Evolutionary conservation across 2,329 filamentous ascomycete species (phyloP).

Genomic region (Xylariaceae sp.): DNA sequence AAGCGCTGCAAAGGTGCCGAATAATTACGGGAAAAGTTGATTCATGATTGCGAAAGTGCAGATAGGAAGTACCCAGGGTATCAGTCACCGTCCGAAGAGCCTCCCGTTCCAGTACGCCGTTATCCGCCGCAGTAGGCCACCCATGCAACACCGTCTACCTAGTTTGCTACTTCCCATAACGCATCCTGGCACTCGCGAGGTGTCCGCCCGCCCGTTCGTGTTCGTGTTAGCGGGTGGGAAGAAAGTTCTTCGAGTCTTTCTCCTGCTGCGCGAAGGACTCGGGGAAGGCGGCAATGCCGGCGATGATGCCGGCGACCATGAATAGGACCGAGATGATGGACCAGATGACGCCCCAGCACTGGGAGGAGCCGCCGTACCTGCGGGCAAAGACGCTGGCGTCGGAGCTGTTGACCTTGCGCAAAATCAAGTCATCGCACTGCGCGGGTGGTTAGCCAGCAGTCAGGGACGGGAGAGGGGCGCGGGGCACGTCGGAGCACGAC

Average conservation of each 20-base stretch:
- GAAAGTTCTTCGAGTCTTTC: conserved; percentile 60
- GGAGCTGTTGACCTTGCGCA: conserved; percentile 72
- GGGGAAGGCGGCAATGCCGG: conserved; percentile 68
- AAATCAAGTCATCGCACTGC: conserved; percentile 68
- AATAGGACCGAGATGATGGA: conserved; percentile 62
- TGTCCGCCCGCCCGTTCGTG: too few relatives aligned
- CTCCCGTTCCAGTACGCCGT: too few relatives aligned
- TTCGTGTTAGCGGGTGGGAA: conserved; percentile 28
- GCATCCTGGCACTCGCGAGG: too few relatives aligned
- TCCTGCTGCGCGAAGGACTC: conserved; percentile 62
- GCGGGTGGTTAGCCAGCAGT: neutral
- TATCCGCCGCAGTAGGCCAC: too few relatives aligned
- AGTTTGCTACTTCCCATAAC: too few relatives aligned
- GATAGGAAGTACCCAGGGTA: too few relatives aligned
- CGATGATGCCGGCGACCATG: conserved; percentile 68
- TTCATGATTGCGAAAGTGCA: too few relatives aligned
- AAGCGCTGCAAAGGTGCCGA: too few relatives aligned
- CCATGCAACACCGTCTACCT: too few relatives aligned
- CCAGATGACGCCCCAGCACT: conserved; percentile 78
- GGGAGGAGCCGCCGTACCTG: conserved; percentile 69
- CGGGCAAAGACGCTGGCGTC: conserved; percentile 74
- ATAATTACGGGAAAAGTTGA: too few relatives aligned
- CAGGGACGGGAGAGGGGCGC: neutral
- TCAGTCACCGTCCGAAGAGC: too few relatives aligned
- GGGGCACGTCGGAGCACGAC: conserved; percentile 13